Evolutionary conservation across 2,329 filamentous ascomycete genomes (phyloP), one percentile per base, ranked within the genome.

Genomic region (Fusarium sp.): DNA sequence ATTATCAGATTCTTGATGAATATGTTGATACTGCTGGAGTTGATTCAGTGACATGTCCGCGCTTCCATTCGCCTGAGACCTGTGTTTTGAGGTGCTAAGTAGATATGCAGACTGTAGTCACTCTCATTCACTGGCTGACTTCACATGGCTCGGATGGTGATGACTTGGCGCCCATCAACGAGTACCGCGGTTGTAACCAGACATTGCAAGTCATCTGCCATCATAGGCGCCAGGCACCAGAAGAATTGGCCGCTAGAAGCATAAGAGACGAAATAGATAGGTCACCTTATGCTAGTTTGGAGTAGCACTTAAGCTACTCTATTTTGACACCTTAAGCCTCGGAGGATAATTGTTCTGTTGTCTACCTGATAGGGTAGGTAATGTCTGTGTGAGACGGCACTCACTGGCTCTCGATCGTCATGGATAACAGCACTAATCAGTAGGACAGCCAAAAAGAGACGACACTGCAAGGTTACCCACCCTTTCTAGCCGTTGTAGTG

Each of bases 31-130:
- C 51, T 45, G 55, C 49, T 56, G 43, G 9, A 53, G 6, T 25
- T 34, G 60, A 62, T 53, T 60, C 52, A 41, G 55, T 73, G 47
- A 61, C 55, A 66, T 52, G 67, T n/a, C 18, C 10, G 34, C 34
- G 10, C 34, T 38, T 12, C n/a, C 18, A 4, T 11, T 18, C 10
- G 34, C 10, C 34, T 38, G 34, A n/a, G 34, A 12, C 2, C 12
- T 20, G 18, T n/a, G 34, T 25, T 20, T 20, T n/a, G n/a, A 25
- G 13, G 18, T 25, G 12, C 11, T 24, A 32, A 22, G 10, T 46
- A 24, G 24, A 24, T 24, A 32, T 24, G 45, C 25, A 45, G 60
- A 69, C 51, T 41, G 25, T 32, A 45, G 18, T 47, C 43, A 32
- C 44, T 38, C 40, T 38, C 34, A 32, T 38, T 29, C 1, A 32